Evolutionary conservation across 495 filamentous ascomycete species (phyloP).

Genomic region (Penicillium parvum): DNA sequence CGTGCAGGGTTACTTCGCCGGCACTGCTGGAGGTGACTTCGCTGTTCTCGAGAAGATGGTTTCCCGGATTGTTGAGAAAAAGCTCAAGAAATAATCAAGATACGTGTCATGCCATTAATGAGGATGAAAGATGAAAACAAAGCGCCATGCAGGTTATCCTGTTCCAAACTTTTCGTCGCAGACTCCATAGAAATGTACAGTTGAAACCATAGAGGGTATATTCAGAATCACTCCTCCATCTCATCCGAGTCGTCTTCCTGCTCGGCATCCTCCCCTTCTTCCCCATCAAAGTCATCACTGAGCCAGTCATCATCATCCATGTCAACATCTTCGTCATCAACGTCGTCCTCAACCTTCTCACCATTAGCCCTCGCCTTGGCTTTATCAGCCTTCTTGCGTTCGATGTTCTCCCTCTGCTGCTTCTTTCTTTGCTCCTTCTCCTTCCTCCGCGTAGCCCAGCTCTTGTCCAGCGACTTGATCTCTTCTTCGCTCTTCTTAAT

Average conservation of each 20-base stretch:
- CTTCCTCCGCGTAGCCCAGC: slow-evolving; percentile 70
- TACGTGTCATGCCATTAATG: slow-evolving; percentile 12
- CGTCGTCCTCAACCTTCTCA: slow-evolving; percentile 38
- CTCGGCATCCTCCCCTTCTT: slow-evolving; percentile 45
- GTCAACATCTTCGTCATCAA: slow-evolving; percentile 53
- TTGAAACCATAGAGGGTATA: slow-evolving; percentile 23
- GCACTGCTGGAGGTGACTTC: slow-evolving; percentile 47
- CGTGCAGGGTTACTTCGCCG: slow-evolving; percentile 55
- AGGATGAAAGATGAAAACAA: slow-evolving; percentile 12
- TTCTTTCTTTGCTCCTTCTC: slow-evolving; percentile 79
- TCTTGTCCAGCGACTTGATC: slow-evolving; percentile 67
- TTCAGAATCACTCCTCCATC: slow-evolving; percentile 35
- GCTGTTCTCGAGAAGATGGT: slow-evolving; percentile 83
- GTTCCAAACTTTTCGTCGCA: slow-evolving; percentile 15
- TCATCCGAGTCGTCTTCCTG: slow-evolving; percentile 36
- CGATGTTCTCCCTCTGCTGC: slow-evolving; percentile 80
- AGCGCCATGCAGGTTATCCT: slow-evolving; percentile 11
- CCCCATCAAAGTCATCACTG: slow-evolving; percentile 57
- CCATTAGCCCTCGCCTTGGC: slow-evolving; percentile 43
- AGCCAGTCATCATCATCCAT: slow-evolving; percentile 58
- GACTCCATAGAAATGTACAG: slow-evolving; percentile 22
- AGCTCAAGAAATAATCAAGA: slow-evolving; percentile 43
- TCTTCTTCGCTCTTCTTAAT: slow-evolving; percentile 78
- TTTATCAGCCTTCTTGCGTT: slow-evolving; percentile 69
- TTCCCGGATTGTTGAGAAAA: slow-evolving; percentile 68